Evolutionary conservation across 768 basidiomycete genomes (phyloP), one percentile per base, ranked within the genome.

Genomic region (Rubroboletus satanas): DNA sequence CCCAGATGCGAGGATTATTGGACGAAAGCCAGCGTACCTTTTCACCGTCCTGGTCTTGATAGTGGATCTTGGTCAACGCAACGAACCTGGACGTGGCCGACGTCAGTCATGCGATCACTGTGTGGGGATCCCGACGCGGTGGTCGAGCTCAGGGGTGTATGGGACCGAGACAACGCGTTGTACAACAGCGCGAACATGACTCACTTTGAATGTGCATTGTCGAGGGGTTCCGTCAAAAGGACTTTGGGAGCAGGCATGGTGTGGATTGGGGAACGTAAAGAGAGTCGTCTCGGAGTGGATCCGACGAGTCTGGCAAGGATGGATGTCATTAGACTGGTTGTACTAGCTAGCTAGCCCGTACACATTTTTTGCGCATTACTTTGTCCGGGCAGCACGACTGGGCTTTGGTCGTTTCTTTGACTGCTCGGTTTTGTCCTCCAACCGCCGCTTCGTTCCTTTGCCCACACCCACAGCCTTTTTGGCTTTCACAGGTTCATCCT

Each of bases 21-120:
- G 3, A 18, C 7, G 33, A n/a, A 56, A 18, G 18, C 3, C 4
- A 21, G 50, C 43, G 54, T 56, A 90, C 92, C 75, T 88, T 76
- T 64, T 75, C 81, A 2, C 93, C 93, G 12, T 84, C 82, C 59
- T 84, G 78, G 74, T 97, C 95, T 51, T 79, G 69, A 73, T 88
- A 98, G 44, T 79, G 79, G 60, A 96, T 83, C 71, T 85, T 88
- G 71, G 89, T 88, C 62, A 97, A 73, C 9, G 84, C 83, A 50
- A 97, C 77, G 88, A 93, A 97, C 74, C 92, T 95, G 41, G 7
- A 14, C 26, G 49, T 10, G 15, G 29, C 38, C 5, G 26, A 31
- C 17, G 52, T 38, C 33, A 46, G 57, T 50, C 29, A 21, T 47
- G 33, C 33, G 21, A 17, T 4, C 23, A 9, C 15, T 23, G 23